Percentiles rank a stretch among this genome's conserved stretches.
Evolutionary conservation across 2,329 filamentous ascomycete species (phyloP).

Genomic region (Torrubiella hemipterigena): DNA sequence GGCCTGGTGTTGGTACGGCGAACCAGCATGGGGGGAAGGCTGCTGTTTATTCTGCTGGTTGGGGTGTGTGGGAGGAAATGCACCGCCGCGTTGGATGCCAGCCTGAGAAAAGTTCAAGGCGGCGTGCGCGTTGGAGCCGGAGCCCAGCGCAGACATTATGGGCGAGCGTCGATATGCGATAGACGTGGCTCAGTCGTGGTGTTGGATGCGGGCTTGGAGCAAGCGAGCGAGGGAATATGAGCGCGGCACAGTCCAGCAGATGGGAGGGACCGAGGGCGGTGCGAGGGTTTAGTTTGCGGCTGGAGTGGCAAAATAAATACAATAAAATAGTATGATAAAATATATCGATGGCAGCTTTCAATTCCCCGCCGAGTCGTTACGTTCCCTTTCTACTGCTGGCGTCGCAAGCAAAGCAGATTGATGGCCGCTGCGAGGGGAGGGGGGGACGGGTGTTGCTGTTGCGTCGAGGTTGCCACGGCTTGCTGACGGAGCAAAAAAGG

Average conservation of each 20-base stretch:
- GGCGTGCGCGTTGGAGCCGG: slow-evolving; percentile 38
- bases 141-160: slow-evolving; percentile 36
- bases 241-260: not conserved
- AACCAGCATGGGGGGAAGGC: slow-evolving; percentile 39
- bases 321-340: not conserved
- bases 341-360: not conserved
- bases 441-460: no score
- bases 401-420: no score
- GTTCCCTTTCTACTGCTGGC: no score
- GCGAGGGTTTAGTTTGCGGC: no score
- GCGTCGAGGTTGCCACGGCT: no score
- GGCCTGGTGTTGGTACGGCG: slow-evolving; percentile 41
- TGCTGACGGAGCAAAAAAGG: no score
- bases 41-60: slow-evolving; percentile 43
- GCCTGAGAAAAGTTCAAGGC: slow-evolving; percentile 41
- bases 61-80: slow-evolving; percentile 33
- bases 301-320: not conserved
- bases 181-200: no score
- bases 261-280: no score
- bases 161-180: not conserved
- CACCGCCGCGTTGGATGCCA: slow-evolving; percentile 31
- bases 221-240: not conserved
- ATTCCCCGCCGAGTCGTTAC: not conserved
- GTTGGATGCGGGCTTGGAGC: not conserved
- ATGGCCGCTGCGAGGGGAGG: no score